Base-by-base conservation (phyloP, 805 yeast species). In the Komagataella pseudopastoris region DNA sequence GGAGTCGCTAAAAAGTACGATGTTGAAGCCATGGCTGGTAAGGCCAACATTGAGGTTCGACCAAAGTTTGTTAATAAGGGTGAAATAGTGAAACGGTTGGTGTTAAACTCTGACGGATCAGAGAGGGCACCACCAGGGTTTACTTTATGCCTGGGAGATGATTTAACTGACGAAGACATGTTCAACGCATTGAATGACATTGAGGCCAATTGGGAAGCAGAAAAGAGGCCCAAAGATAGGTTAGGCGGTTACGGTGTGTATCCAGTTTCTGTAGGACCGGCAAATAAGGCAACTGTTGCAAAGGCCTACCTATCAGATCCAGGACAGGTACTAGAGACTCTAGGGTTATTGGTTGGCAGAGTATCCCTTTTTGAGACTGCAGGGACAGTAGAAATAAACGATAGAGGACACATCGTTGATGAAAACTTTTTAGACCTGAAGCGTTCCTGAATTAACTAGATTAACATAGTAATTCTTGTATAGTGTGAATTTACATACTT, bases 131-230 rank as follows among this genome's bases (percentile, higher is more conserved):
- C 46, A 67, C 93, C 96, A 0, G 96, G 88, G 60, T 91, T 93
- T 62, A 78, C 86, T 45, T 67, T 91, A 51, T 93, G 98, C 69
- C 68, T 88, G 47, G 99, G 99, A 50, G 99, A 93, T 66, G 99
- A 93, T 65, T 75, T 83, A 46, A 93, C 99, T 0, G 99, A 93
- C 66, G 99, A 93, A 66, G 99, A 93, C 62, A 93, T 93, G 99
- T 93, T 93, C 66, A 75, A 72, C 53, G 83, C 91, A 23, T 71
- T 93, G 59, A 78, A 81, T 52, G 71, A 70, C 2, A 78, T 87
- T 57, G 88, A 84, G 59, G 60, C 63, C 2, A 61, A 65, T 23
- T 80, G 85, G 84, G 68, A 66, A 54, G 63, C 62, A 7, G 63
- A 69, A 2, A 67, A 69, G 6, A 63, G 70, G 45, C 68, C 71